These are phyloP conservation scores for Haberlea rhodopensis DNA, from an alignment of 257 asterid genomes.

Conservation along the genomic window DNA sequence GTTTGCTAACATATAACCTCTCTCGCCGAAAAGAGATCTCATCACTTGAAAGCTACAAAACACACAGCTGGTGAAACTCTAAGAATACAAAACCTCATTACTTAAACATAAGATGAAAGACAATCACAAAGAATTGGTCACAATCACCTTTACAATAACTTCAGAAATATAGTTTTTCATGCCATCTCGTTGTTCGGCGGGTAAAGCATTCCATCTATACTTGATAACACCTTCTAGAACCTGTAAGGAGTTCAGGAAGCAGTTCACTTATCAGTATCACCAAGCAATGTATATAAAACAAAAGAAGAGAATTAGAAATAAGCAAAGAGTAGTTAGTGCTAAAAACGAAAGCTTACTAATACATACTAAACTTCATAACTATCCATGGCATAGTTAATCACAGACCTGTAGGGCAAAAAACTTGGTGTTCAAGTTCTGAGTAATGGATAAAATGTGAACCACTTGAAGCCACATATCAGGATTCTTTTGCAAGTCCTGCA, in stretches of 20 bases:
- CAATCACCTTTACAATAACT: conserved; percentile 84
- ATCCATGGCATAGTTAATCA: conserved; percentile 17
- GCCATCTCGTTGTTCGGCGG: conserved; percentile 95
- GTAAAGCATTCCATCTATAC: conserved; percentile 98
- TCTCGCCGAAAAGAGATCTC: conserved; percentile 89
- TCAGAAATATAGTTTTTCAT: conserved; percentile 99
- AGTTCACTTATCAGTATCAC: conserved; percentile 20
- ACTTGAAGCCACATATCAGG: conserved; percentile 99
- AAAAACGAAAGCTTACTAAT: conserved; percentile 14
- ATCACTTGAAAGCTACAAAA: conserved; percentile 81
- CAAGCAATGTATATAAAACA: conserved; percentile 8
- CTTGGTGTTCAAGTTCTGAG: conserved; percentile 81
- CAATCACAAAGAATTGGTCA: not conserved
- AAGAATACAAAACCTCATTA: conserved; percentile 8
- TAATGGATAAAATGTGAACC: conserved; percentile 79
- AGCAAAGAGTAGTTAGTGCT: not conserved
- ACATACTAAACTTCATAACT: not conserved
- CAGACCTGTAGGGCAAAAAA: conserved; percentile 94
- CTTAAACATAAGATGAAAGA: conserved; percentile 8
- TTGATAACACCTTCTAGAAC: conserved; percentile 97
- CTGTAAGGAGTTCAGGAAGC: conserved; percentile 43
- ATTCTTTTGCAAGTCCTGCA: conserved; percentile 91
- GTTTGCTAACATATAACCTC: conserved; percentile 81
- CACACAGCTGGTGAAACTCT: conserved; percentile 18
- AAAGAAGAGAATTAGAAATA: conserved; percentile 13